phyloP scores from a whole-genome alignment of 2,329 filamentous ascomycete genomes.

The Monilinia aucupariae region DNA sequence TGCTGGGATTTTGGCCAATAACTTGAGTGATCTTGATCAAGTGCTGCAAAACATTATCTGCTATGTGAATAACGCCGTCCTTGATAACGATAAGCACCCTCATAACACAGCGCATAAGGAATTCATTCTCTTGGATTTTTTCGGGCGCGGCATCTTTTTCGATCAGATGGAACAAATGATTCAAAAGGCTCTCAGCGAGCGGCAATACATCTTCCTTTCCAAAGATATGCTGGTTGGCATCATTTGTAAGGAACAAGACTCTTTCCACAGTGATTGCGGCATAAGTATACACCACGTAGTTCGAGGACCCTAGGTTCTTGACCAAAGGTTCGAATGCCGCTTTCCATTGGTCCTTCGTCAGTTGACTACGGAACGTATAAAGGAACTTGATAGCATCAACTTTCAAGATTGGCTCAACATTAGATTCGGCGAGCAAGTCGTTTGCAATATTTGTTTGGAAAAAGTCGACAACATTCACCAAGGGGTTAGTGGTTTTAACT shows the following conservation, averaged over 20 bases:
- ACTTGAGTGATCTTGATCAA: conserved; percentile 85
- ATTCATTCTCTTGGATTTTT: conserved; percentile 98
- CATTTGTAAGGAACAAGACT: conserved; percentile 76
- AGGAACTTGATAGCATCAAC: conserved; percentile 98
- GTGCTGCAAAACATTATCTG: conserved; percentile 74
- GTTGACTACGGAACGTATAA: conserved; percentile 91
- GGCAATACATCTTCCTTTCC: conserved; percentile 71
- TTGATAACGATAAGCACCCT: conserved; percentile 90
- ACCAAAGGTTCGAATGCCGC: conserved; percentile 84
- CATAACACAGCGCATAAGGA: conserved; percentile 98
- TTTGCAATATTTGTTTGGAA: conserved; percentile 88
- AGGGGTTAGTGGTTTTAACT: conserved; percentile 82
- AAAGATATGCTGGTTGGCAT: conserved; percentile 71
- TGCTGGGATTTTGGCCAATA: conserved; percentile 92
- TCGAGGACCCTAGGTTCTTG: conserved; percentile 79
- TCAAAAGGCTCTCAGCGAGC: conserved; percentile 77
- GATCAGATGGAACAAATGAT: conserved; percentile 87
- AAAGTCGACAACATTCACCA: conserved; percentile 87
- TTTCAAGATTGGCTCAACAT: conserved; percentile 78
- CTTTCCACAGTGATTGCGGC: conserved; percentile 95
- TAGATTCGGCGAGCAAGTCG: conserved; percentile 69
- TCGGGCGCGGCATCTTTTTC: conserved; percentile 77
- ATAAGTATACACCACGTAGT: conserved; percentile 97
- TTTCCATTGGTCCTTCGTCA: conserved; percentile 88
- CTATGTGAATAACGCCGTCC: conserved; percentile 68